Base-by-base conservation (phyloP, 768 basidiomycete species). In the Suillus tomentosus region DNA sequence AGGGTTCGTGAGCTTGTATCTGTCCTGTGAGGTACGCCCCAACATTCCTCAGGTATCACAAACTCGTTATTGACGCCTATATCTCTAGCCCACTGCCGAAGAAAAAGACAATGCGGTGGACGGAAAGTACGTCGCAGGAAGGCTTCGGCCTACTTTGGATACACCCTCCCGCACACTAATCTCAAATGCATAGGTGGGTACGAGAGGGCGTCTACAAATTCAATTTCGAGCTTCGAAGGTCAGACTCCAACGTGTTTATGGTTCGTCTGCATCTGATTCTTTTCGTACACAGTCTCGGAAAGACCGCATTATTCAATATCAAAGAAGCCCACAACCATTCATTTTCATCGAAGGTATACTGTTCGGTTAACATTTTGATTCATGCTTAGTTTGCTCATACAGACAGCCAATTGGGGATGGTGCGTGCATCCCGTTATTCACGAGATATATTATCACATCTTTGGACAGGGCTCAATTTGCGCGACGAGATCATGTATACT, bases 381-480 rank as follows among this genome's bases (percentile, higher is more conserved):
- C 81, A 74, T 11, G 22, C 11, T 39, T 27, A 60, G 27, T 57
- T 9, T 37, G 9, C 34, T 43, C 48, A 7, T 17, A 56, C 64
- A 91, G 88, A 89, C 92, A 14, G 89, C 90, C 36, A 94, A 94
- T 70, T 94, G 92, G 93, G 92, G 91, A 74, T 95, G 93, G 91
- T 90, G 83, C 51, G 56, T 65, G 59, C 61, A 43, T 63, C 34
- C 39, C 39, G 6, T n/a, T 31, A 42, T 34, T 56, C 54, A 19
- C 45, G n/a, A 4, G 40, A 42, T 6, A 2, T 37, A 62, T 72
- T n/a, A 64, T 39, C 17, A 22, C 37, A 50, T 48, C 43, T 48
- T 50, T 40, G 61, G 27, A 4, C 58, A 90, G 88, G 90, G 87
- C 90, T 1, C 89, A 92, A 72, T 95, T 95, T 73, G 86, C 91